These are phyloP conservation scores for Hansenula sp. DNA, from an alignment of 1,139 yeast genomes.

Conservation along the genomic window DNA sequence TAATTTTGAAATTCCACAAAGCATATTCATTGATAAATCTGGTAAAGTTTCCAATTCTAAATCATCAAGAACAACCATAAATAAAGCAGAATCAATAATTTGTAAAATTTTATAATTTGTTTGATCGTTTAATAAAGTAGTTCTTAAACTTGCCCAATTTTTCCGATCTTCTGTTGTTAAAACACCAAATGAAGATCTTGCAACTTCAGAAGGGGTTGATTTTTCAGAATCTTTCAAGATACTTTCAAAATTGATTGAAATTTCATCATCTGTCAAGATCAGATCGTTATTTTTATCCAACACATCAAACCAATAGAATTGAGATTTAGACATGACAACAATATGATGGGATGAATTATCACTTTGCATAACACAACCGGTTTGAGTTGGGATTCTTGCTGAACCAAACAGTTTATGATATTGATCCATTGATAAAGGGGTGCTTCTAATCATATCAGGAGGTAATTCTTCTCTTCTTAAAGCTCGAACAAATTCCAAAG, in stretches of 20 bases:
- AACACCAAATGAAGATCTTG: slow-evolving; percentile 83
- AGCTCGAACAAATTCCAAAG: slow-evolving; percentile 76
- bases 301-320: slow-evolving; percentile 92
- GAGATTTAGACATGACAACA: slow-evolving; percentile 81
- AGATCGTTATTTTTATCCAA: slow-evolving; percentile 68
- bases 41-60: slow-evolving; percentile 62
- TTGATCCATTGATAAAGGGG: slow-evolving; percentile 87
- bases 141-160: slow-evolving; percentile 77
- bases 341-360: slow-evolving; percentile 75
- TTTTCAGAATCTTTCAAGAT: slow-evolving; percentile 68
- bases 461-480: slow-evolving; percentile 70
- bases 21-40: slow-evolving; percentile 74
- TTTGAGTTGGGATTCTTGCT: slow-evolving; percentile 74
- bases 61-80: slow-evolving; percentile 80
- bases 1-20: slow-evolving; percentile 78
- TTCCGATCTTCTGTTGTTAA: slow-evolving; percentile 86
- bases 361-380: slow-evolving; percentile 83
- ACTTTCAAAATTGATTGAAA: slow-evolving; percentile 69
- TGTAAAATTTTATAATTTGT: slow-evolving; percentile 68
- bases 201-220: slow-evolving; percentile 62
- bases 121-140: slow-evolving; percentile 37
- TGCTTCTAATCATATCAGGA: slow-evolving; percentile 65
- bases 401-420: slow-evolving; percentile 83
- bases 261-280: slow-evolving; percentile 63
- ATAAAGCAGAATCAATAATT: slow-evolving; percentile 76